A percentile compares a stretch with the other conserved stretches of the same genome.
phyloP scores from a whole-genome alignment of 2,329 filamentous ascomycete species.

The Didymella arachidicola region DNA sequence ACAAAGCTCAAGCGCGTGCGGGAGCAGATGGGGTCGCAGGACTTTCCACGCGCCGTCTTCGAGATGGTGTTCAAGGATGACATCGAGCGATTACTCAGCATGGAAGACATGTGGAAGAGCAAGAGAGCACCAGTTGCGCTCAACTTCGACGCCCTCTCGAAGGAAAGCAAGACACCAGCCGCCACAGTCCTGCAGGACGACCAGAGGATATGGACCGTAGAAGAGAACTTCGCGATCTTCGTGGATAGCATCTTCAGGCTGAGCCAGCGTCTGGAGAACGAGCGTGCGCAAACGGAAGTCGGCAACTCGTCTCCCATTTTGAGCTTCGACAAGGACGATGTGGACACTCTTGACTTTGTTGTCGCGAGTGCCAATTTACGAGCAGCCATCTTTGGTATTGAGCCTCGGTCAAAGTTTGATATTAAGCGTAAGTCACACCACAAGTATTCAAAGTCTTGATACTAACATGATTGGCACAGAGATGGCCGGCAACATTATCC shows the following conservation, averaged over 20 bases:
- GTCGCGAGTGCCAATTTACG: conserved; percentile 88
- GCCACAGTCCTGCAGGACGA: conserved; percentile 67
- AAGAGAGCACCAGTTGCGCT: conserved; percentile 77
- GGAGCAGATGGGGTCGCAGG: conserved; percentile 76
- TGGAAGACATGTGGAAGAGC: conserved; percentile 97
- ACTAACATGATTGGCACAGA: conserved; percentile 58
- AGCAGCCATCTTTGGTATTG: conserved; percentile 87
- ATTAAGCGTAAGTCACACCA: conserved; percentile 70
- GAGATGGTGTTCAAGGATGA: conserved; percentile 92
- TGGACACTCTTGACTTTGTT: conserved; percentile 94
- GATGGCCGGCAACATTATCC: conserved; percentile 99
- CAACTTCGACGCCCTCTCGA: conserved; percentile 68
- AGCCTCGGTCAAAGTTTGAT: conserved; percentile 88
- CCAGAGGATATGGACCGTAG: conserved; percentile 80
- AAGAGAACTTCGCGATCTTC: conserved; percentile 87
- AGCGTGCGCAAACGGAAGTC: conserved; percentile 64
- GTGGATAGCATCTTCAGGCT: conserved; percentile 81
- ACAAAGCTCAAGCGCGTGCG: conserved; percentile 84
- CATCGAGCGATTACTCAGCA: conserved; percentile 79
- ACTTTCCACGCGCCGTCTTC: conserved; percentile 83
- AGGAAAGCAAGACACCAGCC: conserved; percentile 61
- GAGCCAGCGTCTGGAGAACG: conserved; percentile 73
- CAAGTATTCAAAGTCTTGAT: background rate
- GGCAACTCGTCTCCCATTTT: conserved; percentile 66
- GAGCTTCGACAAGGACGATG: conserved; percentile 95